Conservation (phyloP, 1,284 basidiomycete species). For the Ganoderma multipileum region DNA sequence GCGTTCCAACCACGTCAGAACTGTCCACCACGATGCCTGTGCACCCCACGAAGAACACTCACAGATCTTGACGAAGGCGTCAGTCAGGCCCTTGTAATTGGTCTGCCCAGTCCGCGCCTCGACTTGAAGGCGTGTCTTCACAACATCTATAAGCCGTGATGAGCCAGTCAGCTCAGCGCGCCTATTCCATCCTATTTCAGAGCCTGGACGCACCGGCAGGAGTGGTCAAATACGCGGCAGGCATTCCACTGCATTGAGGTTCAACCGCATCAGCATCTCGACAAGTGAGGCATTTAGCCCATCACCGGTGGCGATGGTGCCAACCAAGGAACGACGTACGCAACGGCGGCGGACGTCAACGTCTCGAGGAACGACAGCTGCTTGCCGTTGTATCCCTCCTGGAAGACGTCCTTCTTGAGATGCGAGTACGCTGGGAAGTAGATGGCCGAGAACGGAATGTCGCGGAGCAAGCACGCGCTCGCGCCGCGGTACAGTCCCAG, state of each 20-base stretch:
- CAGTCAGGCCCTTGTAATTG: constrained; percentile 89
- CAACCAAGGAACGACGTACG: constrained; percentile 57
- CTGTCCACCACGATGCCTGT: constrained; percentile 8
- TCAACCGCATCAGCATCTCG: constrained; percentile 24
- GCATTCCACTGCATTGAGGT: constrained; percentile 79
- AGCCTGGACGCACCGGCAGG: constrained; percentile 68
- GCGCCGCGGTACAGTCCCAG: constrained; percentile 94
- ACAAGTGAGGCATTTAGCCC: constrained; percentile 30
- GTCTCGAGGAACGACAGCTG: constrained; percentile 93
- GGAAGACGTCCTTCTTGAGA: constrained; percentile 92
- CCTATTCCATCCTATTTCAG: neutral
- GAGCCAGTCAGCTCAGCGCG: constrained; percentile 32
- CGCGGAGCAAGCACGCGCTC: constrained; percentile 86
- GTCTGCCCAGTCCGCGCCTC: constrained; percentile 94
- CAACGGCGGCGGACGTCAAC: constrained; percentile 81
- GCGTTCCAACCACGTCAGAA: neutral
- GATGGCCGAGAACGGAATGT: constrained; percentile 93
- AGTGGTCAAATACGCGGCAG: constrained; percentile 88
- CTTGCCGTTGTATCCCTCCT: constrained; percentile 96
- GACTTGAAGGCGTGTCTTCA: constrained; percentile 99
- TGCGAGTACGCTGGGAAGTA: constrained; percentile 86
- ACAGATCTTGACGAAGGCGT: constrained; percentile 94
- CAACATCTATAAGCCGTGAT: constrained; percentile 74
- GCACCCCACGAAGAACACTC: constrained; percentile 32
- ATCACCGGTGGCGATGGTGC: constrained; percentile 24